Conservation (phyloP, 108 stramenopile genomes). For the Chaetoceros muelleri region DNA sequence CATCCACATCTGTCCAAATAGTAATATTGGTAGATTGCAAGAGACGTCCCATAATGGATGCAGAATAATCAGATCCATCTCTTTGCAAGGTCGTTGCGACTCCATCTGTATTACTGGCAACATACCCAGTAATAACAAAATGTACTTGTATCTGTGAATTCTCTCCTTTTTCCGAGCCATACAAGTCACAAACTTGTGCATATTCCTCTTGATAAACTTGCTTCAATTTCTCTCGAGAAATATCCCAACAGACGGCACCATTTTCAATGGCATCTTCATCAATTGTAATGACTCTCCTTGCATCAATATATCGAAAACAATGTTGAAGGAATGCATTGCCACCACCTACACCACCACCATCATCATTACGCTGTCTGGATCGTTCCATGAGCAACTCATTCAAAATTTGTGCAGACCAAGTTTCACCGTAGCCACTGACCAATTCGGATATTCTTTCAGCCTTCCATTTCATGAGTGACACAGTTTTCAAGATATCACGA, state of each 20-base stretch:
- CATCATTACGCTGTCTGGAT: conserved; percentile 13
- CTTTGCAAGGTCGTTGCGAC: conserved; percentile 80
- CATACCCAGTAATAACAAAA: conserved; percentile 88
- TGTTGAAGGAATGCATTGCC: too few relatives aligned
- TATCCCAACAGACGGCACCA: conserved; percentile 54
- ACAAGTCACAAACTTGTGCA: conserved; percentile 5
- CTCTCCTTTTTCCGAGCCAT: not conserved
- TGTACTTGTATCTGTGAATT: conserved; percentile 9
- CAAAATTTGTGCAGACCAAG: conserved; percentile 78
- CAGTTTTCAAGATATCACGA: conserved; percentile 69
- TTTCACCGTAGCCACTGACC: conserved; percentile 78
- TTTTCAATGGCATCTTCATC: conserved; percentile 55
- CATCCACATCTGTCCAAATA: conserved; percentile 89
- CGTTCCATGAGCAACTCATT: conserved; percentile 26
- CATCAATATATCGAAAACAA: conserved; percentile 64
- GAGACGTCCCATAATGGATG: conserved; percentile 79
- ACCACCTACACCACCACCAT: conserved; percentile 1
- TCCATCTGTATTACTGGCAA: conserved; percentile 76
- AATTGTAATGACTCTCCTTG: conserved; percentile 65
- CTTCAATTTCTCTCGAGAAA: conserved; percentile 29
- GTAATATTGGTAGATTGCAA: conserved; percentile 53
- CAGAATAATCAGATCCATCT: conserved; percentile 84
- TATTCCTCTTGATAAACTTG: conserved; percentile 26
- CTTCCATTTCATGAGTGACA: conserved; percentile 69
- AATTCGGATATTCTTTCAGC: conserved; percentile 48